Evolutionary conservation across 2,329 filamentous ascomycete species (phyloP), one percentile per base, ranked within the genome.

Genomic region (Calonectria leucothoes): DNA sequence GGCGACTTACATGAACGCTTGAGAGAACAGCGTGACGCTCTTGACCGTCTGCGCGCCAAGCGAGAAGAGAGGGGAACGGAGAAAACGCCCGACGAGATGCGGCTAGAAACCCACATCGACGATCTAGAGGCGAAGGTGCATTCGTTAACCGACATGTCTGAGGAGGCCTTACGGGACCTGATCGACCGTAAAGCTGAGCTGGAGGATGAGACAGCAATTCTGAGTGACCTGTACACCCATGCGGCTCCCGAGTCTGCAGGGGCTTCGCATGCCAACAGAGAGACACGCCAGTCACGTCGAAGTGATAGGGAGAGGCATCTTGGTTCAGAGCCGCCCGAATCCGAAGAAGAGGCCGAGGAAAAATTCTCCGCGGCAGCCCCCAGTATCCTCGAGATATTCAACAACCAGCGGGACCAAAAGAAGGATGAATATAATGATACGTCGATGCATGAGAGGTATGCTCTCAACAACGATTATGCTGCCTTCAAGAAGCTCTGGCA

Each of bases 401-500:
- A 82, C 45, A 73, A 84, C 8, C 81, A 83, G 15, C 84, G 84
- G 35, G 79, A 82, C 35, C 74, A 82, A 39, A 87, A 87, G 68
- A 79, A 82, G 0, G 78, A 77, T 14, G 86, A 87, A 49, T 91
- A 91, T 79, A 82, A 81, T 0, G 74, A 78, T 2, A 82, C 88
- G 76, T 83, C 79, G 42, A 79, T 84, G 59, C 82, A 88, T 72
- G 82, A 89, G 75, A 87, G 88, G 31, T 92, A 92, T 78, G 89
- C 86, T 6, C 76, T 85, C 15, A 86, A 91, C 82, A 92, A 92
- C 79, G 89, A 91, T 78, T 92, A 92, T 78, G 86, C 88, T 70
- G 82, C 83, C n/a, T 92, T 92, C 86, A 91, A 90, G 81, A 88
- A 88, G 77, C 82, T 88, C 29, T 90, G 89, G 89, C 89, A 91